These are phyloP conservation scores for Chaetomiaceae sp. DNA, from an alignment of 2,329 filamentous ascomycete species.

Conservation along the genomic window DNA sequence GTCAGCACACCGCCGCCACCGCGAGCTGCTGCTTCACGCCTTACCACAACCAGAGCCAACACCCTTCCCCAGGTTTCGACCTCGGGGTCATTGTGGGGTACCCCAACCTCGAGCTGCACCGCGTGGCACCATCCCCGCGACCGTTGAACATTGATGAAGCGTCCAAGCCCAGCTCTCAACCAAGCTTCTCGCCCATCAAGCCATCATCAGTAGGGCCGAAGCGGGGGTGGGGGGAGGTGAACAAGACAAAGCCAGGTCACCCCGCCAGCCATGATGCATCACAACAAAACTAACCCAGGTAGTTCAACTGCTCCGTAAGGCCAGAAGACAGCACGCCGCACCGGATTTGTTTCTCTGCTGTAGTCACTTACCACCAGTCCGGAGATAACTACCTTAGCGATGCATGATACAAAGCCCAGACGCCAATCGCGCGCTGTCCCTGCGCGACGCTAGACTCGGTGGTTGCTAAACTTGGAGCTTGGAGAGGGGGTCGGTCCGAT, in stretches of 20 bases:
- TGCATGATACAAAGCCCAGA: too few relatives aligned
- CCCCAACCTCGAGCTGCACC: neutral
- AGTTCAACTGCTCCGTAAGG: too few relatives aligned
- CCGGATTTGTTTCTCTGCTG: too few relatives aligned
- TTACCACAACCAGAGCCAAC: neutral
- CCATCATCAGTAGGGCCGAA: slow-evolving; percentile 5
- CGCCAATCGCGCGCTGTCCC: neutral
- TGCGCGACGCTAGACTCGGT: slow-evolving; percentile 1
- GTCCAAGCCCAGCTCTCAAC: too few relatives aligned
- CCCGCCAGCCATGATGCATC: too few relatives aligned
- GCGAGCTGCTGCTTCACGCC: too few relatives aligned
- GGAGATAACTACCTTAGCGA: too few relatives aligned
- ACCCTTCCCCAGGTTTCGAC: neutral
- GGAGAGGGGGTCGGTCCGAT: slow-evolving; percentile 21
- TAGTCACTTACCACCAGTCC: too few relatives aligned
- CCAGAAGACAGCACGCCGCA: too few relatives aligned
- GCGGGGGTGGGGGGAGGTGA: neutral
- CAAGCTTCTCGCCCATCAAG: neutral
- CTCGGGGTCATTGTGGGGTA: slow-evolving; percentile 7
- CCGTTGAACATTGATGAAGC: too few relatives aligned
- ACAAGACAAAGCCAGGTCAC: neutral
- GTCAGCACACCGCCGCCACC: too few relatives aligned
- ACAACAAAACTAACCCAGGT: too few relatives aligned
- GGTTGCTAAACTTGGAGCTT: slow-evolving; percentile 2
- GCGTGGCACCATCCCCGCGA: neutral